phyloP scores from a whole-genome alignment of 192 early-diverging fungal species.

The Coemansia sp. region DNA sequence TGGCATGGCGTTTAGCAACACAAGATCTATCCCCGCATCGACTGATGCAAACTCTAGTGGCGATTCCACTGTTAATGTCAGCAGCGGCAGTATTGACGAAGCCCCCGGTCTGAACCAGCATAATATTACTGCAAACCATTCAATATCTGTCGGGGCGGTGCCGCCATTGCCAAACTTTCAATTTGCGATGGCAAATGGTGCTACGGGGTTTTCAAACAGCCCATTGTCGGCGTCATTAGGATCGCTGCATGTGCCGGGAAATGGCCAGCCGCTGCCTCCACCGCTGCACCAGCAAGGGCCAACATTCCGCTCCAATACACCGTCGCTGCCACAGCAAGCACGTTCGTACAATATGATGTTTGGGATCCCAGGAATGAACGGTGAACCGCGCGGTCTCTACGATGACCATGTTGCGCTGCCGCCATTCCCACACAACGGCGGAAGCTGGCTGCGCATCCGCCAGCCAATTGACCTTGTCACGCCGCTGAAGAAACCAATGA shows the following conservation, averaged over 20 bases:
- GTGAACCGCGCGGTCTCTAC: constrained; percentile 38
- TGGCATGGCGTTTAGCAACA: not conserved
- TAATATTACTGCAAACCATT: not conserved
- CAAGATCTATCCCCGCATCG: not conserved
- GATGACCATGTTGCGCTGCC: constrained; percentile 45
- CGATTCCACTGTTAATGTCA: not conserved
- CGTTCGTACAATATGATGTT: constrained; percentile 52
- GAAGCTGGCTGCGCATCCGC: constrained; percentile 44
- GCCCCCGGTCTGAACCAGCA: not conserved
- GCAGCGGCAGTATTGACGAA: not conserved
- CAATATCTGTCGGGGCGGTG: not conserved
- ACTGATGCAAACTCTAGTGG: not conserved
- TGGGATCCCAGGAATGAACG: constrained; percentile 30
- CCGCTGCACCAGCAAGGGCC: constrained; percentile 5
- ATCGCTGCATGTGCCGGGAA: constrained; percentile 3
- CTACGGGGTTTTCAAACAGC: constrained; percentile 17
- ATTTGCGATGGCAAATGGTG: constrained; percentile 9
- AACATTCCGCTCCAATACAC: constrained; percentile 14
- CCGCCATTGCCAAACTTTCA: constrained; percentile 5
- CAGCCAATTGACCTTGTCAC: constrained; percentile 55
- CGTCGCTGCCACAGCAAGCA: constrained; percentile 15
- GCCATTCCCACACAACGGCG: constrained; percentile 24
- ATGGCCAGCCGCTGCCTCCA: constrained; percentile 1
- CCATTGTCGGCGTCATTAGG: constrained; percentile 15
- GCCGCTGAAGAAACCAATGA: constrained; percentile 65